phyloP scores from a whole-genome alignment of 495 filamentous ascomycete species.

The Xylaria sp. region DNA sequence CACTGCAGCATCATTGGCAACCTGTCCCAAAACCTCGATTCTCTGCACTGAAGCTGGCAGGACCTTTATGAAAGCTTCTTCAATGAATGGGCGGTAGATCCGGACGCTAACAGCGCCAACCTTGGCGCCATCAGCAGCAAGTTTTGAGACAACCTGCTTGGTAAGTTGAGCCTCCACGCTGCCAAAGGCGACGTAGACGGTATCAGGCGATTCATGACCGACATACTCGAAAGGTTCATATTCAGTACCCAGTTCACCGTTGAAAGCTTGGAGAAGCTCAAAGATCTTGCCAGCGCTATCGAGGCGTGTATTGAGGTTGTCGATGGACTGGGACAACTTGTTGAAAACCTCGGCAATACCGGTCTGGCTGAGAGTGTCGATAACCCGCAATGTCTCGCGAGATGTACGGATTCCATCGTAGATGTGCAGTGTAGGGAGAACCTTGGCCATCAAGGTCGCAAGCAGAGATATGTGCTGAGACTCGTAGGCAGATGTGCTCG shows the following conservation, averaged over 20 bases:
- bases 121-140: conserved; percentile 73
- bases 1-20: conserved; percentile 57
- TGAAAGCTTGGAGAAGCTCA: conserved; percentile 79
- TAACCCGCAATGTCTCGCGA: conserved; percentile 82
- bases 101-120: conserved; percentile 90
- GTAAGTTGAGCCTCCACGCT: conserved; percentile 87
- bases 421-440: conserved; percentile 86
- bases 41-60: conserved; percentile 77
- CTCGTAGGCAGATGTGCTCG: conserved; percentile 86
- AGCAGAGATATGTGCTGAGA: conserved; percentile 95
- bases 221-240: conserved; percentile 94
- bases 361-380: conserved; percentile 79
- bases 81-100: conserved; percentile 91
- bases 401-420: conserved; percentile 91
- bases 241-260: conserved; percentile 90
- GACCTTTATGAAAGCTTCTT: conserved; percentile 85
- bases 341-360: conserved; percentile 75
- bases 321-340: conserved; percentile 64
- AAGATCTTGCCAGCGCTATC: conserved; percentile 76
- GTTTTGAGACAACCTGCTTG: conserved; percentile 76
- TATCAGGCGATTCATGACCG: conserved; percentile 77
- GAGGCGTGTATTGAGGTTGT: conserved; percentile 71
- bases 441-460: conserved; percentile 78
- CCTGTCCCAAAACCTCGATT: conserved; percentile 73
- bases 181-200: conserved; percentile 89